phyloP scores from a whole-genome alignment of 2,329 filamentous ascomycete genomes.

The Trichoderma koningii region DNA sequence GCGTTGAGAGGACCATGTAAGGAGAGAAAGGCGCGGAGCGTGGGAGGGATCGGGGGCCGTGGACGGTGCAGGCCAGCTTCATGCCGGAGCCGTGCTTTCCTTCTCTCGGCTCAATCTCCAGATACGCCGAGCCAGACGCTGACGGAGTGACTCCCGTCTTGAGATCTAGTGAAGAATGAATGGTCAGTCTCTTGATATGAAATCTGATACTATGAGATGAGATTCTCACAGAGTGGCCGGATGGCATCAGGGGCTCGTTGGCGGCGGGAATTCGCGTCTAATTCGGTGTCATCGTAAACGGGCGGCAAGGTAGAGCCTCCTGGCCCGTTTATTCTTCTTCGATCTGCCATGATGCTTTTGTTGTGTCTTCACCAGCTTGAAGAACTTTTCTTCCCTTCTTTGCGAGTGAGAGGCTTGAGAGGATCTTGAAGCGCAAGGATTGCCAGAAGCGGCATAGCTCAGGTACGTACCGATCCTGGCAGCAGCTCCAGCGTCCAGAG shows the following conservation, averaged over 20 bases:
- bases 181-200: constrained; percentile 11
- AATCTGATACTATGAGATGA: not conserved
- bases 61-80: constrained; percentile 90
- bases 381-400: constrained; percentile 9
- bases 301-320: constrained; percentile 74
- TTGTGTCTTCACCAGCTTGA: not conserved
- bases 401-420: constrained; percentile 12
- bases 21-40: constrained; percentile 89
- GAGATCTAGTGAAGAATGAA: constrained; percentile 60
- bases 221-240: constrained; percentile 79
- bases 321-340: constrained; percentile 88
- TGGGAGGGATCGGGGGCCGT: constrained; percentile 88
- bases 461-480: constrained; percentile 3
- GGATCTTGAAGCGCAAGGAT: not conserved
- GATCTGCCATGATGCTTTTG: constrained; percentile 66
- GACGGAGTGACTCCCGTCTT: constrained; percentile 92
- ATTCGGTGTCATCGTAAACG: constrained; percentile 60
- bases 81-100: constrained; percentile 63
- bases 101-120: constrained; percentile 62
- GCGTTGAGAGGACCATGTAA: constrained; percentile 85
- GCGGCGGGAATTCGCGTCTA: constrained; percentile 48
- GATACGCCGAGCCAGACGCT: constrained; percentile 88
- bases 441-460: constrained; percentile 10
- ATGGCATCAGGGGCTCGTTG: constrained; percentile 68
- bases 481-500: not conserved